phyloP scores from a whole-genome alignment of 116 monocot species.

The Trichopus zeylanicus region DNA sequence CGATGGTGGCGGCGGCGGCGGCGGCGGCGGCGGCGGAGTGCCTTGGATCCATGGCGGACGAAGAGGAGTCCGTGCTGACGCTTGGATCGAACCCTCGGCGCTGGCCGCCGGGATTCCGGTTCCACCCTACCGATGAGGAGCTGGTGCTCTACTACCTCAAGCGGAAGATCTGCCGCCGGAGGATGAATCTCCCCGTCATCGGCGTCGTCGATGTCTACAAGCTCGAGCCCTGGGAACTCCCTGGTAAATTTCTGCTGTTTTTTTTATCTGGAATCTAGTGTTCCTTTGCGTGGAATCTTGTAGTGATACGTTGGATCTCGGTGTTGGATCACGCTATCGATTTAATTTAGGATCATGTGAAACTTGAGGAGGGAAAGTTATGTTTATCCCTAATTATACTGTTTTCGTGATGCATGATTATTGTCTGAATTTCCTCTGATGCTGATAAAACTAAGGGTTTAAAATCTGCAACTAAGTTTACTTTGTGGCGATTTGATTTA shows the following conservation, averaged over 20 bases:
- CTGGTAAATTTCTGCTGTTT: slow-evolving; percentile 48
- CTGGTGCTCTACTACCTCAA: slow-evolving; percentile 85
- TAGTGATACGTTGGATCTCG: too few species aligned
- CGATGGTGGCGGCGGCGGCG: background rate
- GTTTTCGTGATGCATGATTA: too few species aligned
- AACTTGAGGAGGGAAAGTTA: too few species aligned
- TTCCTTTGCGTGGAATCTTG: background rate
- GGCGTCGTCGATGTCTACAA: slow-evolving; percentile 88
- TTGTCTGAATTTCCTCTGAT: too few species aligned
- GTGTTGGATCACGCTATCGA: too few species aligned
- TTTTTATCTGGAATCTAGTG: too few species aligned
- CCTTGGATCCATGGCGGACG: background rate
- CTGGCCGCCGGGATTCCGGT: slow-evolving; percentile 78
- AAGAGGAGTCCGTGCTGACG: background rate
- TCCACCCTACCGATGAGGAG: slow-evolving; percentile 95
- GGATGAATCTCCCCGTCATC: slow-evolving; percentile 41
- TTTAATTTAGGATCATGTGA: too few species aligned
- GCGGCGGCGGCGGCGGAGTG: background rate
- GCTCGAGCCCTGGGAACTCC: slow-evolving; percentile 77
- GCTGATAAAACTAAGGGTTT: too few species aligned
- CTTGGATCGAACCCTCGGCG: slow-evolving; percentile 5
- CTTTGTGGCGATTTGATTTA: too few species aligned
- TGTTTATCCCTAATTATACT: too few species aligned
- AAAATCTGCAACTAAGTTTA: too few species aligned
- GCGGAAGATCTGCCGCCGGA: slow-evolving; percentile 65